Conservation (phyloP, 176 grass and related monocot species). For the Cymbopogon citratus region DNA sequence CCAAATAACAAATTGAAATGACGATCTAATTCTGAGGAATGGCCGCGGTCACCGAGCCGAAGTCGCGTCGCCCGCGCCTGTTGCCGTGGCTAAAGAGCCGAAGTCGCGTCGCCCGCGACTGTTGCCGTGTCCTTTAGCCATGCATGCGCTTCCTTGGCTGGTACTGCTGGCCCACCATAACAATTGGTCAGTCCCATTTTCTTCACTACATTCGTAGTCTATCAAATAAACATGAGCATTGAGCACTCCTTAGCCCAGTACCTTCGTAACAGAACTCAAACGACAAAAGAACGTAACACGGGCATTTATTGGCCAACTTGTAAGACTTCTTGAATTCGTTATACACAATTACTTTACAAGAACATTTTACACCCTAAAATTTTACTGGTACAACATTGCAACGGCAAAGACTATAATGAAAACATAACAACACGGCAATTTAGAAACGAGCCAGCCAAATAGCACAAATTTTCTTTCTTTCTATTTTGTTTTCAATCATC, state of each 20-base stretch:
- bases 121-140: too few species aligned
- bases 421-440: constrained; percentile 18
- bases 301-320: constrained; percentile 27
- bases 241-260: background rate
- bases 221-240: background rate
- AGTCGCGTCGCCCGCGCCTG: too few species aligned
- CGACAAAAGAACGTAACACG: background rate
- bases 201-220: background rate
- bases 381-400: constrained; percentile 24
- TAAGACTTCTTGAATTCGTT: constrained; percentile 27
- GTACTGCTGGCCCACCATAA: too few species aligned
- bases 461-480: constrained; percentile 30
- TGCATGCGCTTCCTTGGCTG: too few species aligned
- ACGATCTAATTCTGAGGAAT: too few species aligned
- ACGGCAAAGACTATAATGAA: constrained; percentile 24
- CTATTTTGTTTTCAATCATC: background rate
- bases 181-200: background rate
- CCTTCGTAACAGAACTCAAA: background rate
- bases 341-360: constrained; percentile 56
- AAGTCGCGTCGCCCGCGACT: too few species aligned
- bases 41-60: too few species aligned
- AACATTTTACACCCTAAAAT: constrained; percentile 39
- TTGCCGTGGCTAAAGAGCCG: too few species aligned
- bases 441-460: constrained; percentile 39
- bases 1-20: too few species aligned